These are phyloP conservation scores for Russula griseocarnosa DNA, from an alignment of 768 basidiomycete genomes.

Conservation along the genomic window DNA sequence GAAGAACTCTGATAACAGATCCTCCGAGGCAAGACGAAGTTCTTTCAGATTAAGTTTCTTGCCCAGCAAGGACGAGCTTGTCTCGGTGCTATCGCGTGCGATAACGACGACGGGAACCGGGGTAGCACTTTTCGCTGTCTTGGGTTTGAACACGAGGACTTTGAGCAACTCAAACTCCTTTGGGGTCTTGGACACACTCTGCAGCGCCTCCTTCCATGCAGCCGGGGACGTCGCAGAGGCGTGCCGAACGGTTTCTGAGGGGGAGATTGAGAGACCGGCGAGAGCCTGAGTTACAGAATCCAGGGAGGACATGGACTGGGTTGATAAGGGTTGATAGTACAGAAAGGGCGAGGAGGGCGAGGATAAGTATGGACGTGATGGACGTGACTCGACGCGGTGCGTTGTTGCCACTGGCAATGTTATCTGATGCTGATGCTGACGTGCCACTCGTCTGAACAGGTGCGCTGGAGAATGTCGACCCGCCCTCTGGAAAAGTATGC, in stretches of 20 bases:
- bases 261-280: constrained; percentile 51
- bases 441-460: constrained; percentile 9
- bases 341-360: background rate
- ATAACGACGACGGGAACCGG: constrained; percentile 85
- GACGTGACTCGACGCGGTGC: constrained; percentile 26
- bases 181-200: constrained; percentile 48
- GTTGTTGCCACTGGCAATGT: constrained; percentile 2
- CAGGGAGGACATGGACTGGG: constrained; percentile 38
- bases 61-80: constrained; percentile 67
- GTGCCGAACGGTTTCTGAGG: constrained; percentile 53
- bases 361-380: constrained; percentile 3
- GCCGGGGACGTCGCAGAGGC: constrained; percentile 61
- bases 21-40: constrained; percentile 77
- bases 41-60: constrained; percentile 86
- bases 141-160: constrained; percentile 93
- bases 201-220: constrained; percentile 72
- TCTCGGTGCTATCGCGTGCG: constrained; percentile 81
- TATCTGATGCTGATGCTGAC: no score
- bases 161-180: constrained; percentile 71
- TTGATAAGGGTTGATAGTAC: constrained; percentile 13
- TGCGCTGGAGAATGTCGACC: constrained; percentile 15
- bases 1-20: constrained; percentile 83
- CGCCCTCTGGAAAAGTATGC: constrained; percentile 11
- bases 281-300: constrained; percentile 42
- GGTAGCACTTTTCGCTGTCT: constrained; percentile 84